phyloP scores from a whole-genome alignment of 2,329 filamentous ascomycete genomes.

The Diaporthe amygdali region DNA sequence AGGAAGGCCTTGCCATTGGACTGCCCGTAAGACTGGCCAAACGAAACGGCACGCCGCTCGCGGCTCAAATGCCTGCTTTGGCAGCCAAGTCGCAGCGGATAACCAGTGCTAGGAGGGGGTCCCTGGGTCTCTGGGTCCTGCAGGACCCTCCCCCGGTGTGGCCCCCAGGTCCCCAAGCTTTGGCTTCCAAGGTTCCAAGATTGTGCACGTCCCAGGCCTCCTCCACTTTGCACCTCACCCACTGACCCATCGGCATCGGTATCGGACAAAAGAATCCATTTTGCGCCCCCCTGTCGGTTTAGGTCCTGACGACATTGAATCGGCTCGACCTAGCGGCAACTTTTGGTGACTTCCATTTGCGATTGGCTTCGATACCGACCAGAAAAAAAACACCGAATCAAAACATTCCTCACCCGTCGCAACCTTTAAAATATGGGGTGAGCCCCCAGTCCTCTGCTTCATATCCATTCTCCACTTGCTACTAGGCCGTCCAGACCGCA shows the following conservation, averaged over 20 bases:
- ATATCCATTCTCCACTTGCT: background rate
- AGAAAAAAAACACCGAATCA: background rate
- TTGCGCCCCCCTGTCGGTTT: background rate
- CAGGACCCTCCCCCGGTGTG: too few relatives aligned
- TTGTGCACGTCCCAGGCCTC: background rate
- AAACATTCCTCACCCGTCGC: background rate
- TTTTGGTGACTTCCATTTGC: background rate
- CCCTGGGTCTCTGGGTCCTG: background rate
- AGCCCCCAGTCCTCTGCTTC: background rate
- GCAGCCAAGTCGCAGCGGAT: background rate
- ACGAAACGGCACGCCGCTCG: constrained; percentile 2
- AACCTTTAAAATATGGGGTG: background rate
- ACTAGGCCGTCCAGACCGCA: background rate
- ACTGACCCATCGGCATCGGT: background rate
- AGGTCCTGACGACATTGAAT: constrained; percentile 15
- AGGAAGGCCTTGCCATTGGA: background rate
- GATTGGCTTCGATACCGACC: background rate
- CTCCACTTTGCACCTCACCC: background rate
- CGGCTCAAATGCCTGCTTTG: background rate
- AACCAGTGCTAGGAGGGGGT: background rate
- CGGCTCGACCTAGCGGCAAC: background rate
- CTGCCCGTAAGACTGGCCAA: background rate
- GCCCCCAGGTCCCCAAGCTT: background rate
- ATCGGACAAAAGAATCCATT: background rate
- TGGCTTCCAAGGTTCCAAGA: background rate